Conservation (phyloP, 352 stramenopile genomes). For the Pythium chondricola region DNA sequence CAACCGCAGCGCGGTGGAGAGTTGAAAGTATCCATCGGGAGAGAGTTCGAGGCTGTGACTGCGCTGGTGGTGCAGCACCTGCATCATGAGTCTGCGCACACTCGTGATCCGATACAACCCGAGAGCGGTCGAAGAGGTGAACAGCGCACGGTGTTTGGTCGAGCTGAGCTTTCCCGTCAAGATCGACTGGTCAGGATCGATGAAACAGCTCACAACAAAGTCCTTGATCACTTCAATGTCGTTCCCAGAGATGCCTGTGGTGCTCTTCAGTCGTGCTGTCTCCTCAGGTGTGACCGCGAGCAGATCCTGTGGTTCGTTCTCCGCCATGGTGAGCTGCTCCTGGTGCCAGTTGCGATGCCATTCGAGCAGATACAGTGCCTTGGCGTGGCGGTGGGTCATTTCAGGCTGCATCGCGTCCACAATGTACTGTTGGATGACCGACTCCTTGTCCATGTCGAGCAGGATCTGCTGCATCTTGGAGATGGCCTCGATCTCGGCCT, state of each 20-base stretch:
- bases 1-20: constrained; percentile 45
- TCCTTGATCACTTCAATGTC: constrained; percentile 84
- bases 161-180: constrained; percentile 23
- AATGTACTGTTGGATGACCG: constrained; percentile 83
- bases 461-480: constrained; percentile 55
- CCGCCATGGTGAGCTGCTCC: constrained; percentile 31
- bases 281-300: constrained; percentile 42
- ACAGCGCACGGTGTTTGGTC: constrained; percentile 55
- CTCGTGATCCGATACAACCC: constrained; percentile 62
- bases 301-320: constrained; percentile 42
- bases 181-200: constrained; percentile 42
- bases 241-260: constrained; percentile 44
- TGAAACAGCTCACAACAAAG: constrained; percentile 79
- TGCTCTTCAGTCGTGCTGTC: constrained; percentile 41
- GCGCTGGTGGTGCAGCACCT: constrained; percentile 65
- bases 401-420: constrained; percentile 76
- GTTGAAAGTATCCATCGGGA: constrained; percentile 41
- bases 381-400: constrained; percentile 72
- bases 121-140: constrained; percentile 48
- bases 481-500: constrained; percentile 78
- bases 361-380: constrained; percentile 70
- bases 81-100: constrained; percentile 62
- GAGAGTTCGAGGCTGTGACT: constrained; percentile 50
- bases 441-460: constrained; percentile 72
- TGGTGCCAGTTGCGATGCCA: constrained; percentile 73